A percentile compares a stretch with the other conserved stretches of the same genome.
These are phyloP conservation scores for Fusarium anguioides DNA, from an alignment of 2,329 filamentous ascomycete species.

Conservation along the genomic window DNA sequence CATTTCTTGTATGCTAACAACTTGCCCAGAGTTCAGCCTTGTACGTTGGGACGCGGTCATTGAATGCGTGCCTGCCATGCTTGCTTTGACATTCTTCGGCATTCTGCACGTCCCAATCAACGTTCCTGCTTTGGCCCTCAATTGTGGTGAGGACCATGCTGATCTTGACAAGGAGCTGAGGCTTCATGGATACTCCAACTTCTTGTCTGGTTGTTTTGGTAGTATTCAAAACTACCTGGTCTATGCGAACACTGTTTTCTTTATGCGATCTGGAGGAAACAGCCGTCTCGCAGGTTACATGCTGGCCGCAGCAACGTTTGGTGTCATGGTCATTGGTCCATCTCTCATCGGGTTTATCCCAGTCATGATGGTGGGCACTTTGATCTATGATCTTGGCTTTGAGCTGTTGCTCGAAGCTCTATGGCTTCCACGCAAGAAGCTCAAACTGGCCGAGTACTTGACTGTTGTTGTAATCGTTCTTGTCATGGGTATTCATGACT, in stretches of 20 bases:
- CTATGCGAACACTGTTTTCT: conserved; percentile 97
- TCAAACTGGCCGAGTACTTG: conserved; percentile 87
- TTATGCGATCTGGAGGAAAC: conserved; percentile 91
- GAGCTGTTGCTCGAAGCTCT: conserved; percentile 90
- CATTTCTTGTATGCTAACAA: conserved; percentile 29
- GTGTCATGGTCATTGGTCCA: conserved; percentile 86
- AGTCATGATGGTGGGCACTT: conserved; percentile 93
- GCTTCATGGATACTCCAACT: conserved; percentile 93
- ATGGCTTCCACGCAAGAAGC: conserved; percentile 87
- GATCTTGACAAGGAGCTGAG: conserved; percentile 92
- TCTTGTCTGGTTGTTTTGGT: conserved; percentile 84
- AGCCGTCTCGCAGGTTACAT: conserved; percentile 87
- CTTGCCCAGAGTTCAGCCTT: conserved; percentile 74
- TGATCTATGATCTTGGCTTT: conserved; percentile 96
- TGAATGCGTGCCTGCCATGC: conserved; percentile 93
- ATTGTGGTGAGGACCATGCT: conserved; percentile 90
- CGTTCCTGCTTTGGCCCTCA: conserved; percentile 90
- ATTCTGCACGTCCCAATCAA: conserved; percentile 98
- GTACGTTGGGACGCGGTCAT: conserved; percentile 86
- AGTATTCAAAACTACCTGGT: conserved; percentile 98
- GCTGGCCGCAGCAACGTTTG: conserved; percentile 82
- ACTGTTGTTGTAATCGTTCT: conserved; percentile 91
- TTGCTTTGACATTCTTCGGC: conserved; percentile 96
- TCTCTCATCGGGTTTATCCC: conserved; percentile 93
- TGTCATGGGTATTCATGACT: conserved; percentile 97